Base-by-base conservation (phyloP, 2,329 filamentous ascomycete species). In the Fusarium sp. region DNA sequence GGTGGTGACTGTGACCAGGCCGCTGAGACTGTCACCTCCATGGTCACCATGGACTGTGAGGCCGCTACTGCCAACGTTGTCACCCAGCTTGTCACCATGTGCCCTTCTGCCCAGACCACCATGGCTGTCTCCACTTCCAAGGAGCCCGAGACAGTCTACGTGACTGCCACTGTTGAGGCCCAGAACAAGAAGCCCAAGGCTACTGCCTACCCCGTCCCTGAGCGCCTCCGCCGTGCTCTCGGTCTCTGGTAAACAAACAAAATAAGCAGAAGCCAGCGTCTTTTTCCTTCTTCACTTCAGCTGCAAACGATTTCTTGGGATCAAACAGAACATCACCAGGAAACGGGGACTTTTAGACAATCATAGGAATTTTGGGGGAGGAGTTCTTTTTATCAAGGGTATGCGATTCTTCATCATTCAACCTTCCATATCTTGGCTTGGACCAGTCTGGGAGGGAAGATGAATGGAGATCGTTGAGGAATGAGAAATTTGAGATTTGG, bases 81-180 rank as follows among this genome's bases (percentile, higher is more conserved):
- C 50, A 53, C 50, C 50, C 27, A 25, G 3, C 47, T 70, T 30
- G 45, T 71, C 42, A 65, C 70, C 20, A 53, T 64, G 14, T 74
- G 69, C 55, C 68, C 67, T 12, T 38, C 34, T 24, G 54, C 53
- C 9, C 63, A 44, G 15, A 75, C 70, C 10, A 76, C 72, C 11
- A 57, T 76, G 55, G 71, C 73, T 22, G 73, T 73, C n/a, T 62
- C 62, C 44, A 65, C 68, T 42, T 56, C 42, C 30, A 69, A 56
- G 30, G 62, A 67, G 43, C 68, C 73, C 18, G 73, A 75, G 62
- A 75, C 73, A 12, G 73, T 76, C 20, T 76, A 75, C 24, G 73
- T 74, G 55, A 75, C 73, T 34, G 58, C 63, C n/a, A 72, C 70
- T 1, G 61, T 74, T 15, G 66, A 75, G 49, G 53, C 57, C 14